Evolutionary conservation across 225 moss, liverwort and hornwort genomes (phyloP).

Genomic region (Neckera pumila): DNA sequence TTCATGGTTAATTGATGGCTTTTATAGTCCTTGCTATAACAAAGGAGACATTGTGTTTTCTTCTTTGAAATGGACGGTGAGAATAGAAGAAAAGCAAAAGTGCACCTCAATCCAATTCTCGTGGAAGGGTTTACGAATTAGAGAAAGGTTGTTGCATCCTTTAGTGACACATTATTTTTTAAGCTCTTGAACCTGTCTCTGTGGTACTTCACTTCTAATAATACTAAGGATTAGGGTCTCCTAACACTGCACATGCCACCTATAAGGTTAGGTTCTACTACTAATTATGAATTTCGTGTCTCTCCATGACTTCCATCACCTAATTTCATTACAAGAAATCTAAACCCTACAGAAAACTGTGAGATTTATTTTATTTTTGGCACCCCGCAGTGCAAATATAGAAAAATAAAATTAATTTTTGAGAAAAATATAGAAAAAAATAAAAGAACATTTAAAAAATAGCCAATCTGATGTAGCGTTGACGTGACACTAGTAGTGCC

Average conservation of each 20-base stretch:
- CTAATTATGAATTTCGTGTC: accelerated
- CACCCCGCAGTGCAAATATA: too few species aligned
- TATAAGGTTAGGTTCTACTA: neutral
- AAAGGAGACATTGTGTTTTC: neutral
- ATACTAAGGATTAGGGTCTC: neutral
- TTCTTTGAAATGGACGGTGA: neutral
- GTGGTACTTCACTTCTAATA: neutral
- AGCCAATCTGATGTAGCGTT: too few species aligned
- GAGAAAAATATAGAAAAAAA: too few species aligned
- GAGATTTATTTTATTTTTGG: too few species aligned
- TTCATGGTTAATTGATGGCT: neutral
- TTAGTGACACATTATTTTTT: neutral
- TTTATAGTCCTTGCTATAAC: neutral
- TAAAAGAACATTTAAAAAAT: too few species aligned
- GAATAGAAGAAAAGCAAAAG: neutral
- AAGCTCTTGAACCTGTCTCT: neutral
- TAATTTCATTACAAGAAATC: too few species aligned
- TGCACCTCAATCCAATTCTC: neutral
- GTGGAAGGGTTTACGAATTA: neutral
- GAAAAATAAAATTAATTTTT: too few species aligned
- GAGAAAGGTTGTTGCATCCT: neutral
- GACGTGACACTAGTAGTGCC: too few species aligned
- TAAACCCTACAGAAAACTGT: too few species aligned
- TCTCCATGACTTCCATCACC: neutral
- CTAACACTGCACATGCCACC: neutral